phyloP scores from a whole-genome alignment of 441 rosid genomes.

The Biscutella laevigata region DNA sequence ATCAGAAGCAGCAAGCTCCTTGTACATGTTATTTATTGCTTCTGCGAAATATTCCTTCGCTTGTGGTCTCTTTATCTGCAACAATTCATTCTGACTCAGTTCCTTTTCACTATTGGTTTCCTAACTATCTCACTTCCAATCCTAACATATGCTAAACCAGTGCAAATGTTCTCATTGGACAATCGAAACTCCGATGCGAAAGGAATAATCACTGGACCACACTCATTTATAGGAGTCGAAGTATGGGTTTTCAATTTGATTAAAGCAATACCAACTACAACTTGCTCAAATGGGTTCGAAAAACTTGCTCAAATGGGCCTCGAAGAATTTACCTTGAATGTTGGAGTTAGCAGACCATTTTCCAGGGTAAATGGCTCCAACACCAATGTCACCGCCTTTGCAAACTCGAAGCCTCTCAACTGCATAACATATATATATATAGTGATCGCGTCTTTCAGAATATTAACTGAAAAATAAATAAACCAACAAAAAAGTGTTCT shows the following conservation, averaged over 20 bases:
- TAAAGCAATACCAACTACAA: too few relatives aligned
- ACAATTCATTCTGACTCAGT: not conserved
- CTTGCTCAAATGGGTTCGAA: too few relatives aligned
- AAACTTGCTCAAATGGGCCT: constrained; percentile 6
- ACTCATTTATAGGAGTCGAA: too few relatives aligned
- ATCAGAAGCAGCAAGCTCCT: constrained; percentile 53
- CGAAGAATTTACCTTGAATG: constrained; percentile 62
- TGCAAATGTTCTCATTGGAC: too few relatives aligned
- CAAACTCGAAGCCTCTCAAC: constrained; percentile 97
- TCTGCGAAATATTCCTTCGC: constrained; percentile 74
- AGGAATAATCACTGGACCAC: too few relatives aligned
- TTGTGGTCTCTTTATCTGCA: constrained; percentile 90
- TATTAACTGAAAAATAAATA: not conserved
- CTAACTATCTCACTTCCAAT: not conserved
- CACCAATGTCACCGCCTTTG: constrained; percentile 76
- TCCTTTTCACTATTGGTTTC: not conserved
- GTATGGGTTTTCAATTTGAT: too few relatives aligned
- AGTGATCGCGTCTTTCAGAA: not conserved
- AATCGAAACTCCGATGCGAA: too few relatives aligned
- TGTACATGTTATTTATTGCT: constrained; percentile 67
- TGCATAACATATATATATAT: constrained; percentile 34
- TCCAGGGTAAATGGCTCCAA: constrained; percentile 76
- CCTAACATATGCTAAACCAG: too few relatives aligned
- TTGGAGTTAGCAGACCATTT: constrained; percentile 85
- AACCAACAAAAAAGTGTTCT: not conserved